phyloP scores from a whole-genome alignment of 2,329 filamentous ascomycete genomes.

The Westerdykella aurantiaca region DNA sequence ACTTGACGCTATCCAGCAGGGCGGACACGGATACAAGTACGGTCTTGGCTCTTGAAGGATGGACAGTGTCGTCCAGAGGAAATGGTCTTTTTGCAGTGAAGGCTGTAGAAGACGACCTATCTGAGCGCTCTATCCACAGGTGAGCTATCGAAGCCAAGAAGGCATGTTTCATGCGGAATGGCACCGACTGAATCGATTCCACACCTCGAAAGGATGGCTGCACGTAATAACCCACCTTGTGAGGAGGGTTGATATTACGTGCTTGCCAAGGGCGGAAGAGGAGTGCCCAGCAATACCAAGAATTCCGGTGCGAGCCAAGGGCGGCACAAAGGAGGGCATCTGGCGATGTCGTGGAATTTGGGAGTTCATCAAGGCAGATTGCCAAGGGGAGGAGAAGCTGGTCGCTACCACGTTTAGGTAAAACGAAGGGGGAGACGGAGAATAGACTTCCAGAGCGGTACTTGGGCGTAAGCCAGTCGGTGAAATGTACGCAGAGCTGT shows the following conservation, averaged over 20 bases:
- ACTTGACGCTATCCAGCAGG: neutral
- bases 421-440: constrained; percentile 2
- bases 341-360: constrained; percentile 4
- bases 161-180: constrained; percentile 5
- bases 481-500: too few species aligned
- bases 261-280: constrained; percentile 14
- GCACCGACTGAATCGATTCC: neutral
- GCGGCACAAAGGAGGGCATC: constrained; percentile 10
- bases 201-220: neutral
- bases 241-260: neutral
- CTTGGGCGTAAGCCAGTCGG: neutral
- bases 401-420: constrained; percentile 3
- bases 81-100: too few species aligned
- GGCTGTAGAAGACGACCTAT: too few species aligned
- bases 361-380: constrained; percentile 7
- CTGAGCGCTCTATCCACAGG: neutral
- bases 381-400: constrained; percentile 8
- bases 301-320: constrained; percentile 14
- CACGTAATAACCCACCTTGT: neutral
- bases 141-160: constrained; percentile 12
- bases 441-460: constrained; percentile 7
- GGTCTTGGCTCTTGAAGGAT: neutral
- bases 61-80: too few species aligned
- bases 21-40: neutral
- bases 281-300: constrained; percentile 7